Evolutionary conservation across 2,329 filamentous ascomycete genomes (phyloP), one percentile per base, ranked within the genome.

Genomic region (Pyrenochaeta sp.): DNA sequence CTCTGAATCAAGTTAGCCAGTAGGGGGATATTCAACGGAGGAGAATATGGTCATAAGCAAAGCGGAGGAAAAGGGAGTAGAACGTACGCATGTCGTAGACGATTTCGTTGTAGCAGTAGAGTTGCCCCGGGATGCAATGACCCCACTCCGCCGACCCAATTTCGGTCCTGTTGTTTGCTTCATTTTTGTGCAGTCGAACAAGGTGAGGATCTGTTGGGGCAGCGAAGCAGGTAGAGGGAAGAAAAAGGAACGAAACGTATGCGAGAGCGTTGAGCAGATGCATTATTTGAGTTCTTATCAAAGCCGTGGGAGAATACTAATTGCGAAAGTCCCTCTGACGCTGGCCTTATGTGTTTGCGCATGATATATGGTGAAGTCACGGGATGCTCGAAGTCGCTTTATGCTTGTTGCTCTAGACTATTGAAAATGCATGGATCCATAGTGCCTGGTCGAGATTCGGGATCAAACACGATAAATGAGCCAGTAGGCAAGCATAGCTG

Each of bases 71-170:
- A 24, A 24, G 5, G 37, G 15, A n/a, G 7, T 5, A 40, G 39
- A 8, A n/a, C 25, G 25, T 46, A 46, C 44, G 7, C 25, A 46
- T n/a, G 25, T 46, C 44, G 10, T 46, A 28, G 1, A 46, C 44
- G 25, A 46, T 46, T n/a, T 46, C 44, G n/a, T 46, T 46, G 15
- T 28, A 46, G 44, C 44, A 46, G 44, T 46, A 46, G 6, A 27
- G 25, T 30, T 46, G 10, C 5, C 25, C 44, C 4, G 30, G 25
- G 15, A 12, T 46, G 24, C 44, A 46, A 30, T 46, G 25, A 6
- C 44, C 44, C 32, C 32, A 36, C 12, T 36, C 5, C 8, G 9
- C 32, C 3, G 32, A 36, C 12, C 5, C 32, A 9, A 36, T 36
- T 5, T 10, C 32, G 32, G 44, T 24, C 2, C 3, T 27, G 12